A percentile compares a stretch with the other conserved stretches of the same genome.
Evolutionary conservation across 257 asterid genomes (phyloP).

Genomic region (Linaria vulgaris): DNA sequence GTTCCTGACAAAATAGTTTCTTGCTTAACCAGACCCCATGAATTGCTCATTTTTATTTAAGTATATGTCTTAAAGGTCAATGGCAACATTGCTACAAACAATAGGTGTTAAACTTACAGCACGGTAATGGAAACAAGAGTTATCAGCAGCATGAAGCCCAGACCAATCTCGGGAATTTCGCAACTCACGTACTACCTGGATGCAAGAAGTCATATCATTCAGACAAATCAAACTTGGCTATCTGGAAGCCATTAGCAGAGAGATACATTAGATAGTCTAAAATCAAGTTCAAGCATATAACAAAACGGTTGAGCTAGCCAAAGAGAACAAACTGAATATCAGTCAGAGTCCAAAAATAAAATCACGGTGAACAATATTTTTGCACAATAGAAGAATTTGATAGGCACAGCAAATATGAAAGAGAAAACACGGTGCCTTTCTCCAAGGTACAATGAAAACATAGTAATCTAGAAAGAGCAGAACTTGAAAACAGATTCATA

Average conservation of each 20-base stretch:
- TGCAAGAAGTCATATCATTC: conserved; percentile 15
- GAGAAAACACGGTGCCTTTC: neutral
- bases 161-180: conserved; percentile 72
- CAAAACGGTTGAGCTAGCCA: neutral
- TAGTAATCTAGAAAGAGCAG: neutral
- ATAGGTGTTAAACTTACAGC: conserved; percentile 52
- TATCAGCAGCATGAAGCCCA: conserved; percentile 87
- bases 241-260: conserved; percentile 21
- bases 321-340: too few species aligned
- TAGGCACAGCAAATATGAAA: neutral
- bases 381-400: neutral
- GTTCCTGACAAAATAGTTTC: neutral
- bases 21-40: conserved; percentile 2
- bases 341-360: too few species aligned
- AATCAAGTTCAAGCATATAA: too few species aligned
- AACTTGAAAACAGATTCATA: neutral
- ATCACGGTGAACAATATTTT: neutral
- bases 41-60: conserved; percentile 11
- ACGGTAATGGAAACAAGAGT: conserved; percentile 94
- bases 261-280: too few species aligned
- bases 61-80: conserved; percentile 15
- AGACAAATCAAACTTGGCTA: conserved; percentile 19
- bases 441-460: neutral
- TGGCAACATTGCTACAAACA: conserved; percentile 11
- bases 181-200: conserved; percentile 67